Evolutionary conservation across 2,329 filamentous ascomycete species (phyloP), one percentile per base, ranked within the genome.

Genomic region (Onygena corvina): DNA sequence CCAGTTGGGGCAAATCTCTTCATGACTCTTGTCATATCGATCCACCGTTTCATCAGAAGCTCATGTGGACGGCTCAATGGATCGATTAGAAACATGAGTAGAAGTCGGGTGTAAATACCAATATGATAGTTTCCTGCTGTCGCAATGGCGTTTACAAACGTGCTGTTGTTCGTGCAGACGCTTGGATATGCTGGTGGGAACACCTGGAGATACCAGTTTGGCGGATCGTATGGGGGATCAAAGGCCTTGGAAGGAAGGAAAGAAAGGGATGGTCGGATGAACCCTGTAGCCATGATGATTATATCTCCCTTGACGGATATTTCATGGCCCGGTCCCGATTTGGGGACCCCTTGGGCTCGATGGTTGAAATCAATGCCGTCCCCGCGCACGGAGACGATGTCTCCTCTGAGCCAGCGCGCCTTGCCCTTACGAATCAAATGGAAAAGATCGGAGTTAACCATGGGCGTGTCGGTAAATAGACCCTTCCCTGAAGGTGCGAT

Each of bases 61-160:
- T 80, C 72, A 2, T 74, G 76, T 0, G 87, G 86, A 0, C 84
- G 75, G 0, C 85, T 81, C 18, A 90, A 68, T 0, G 86, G 86
- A 59, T 93, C 86, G 11, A 83, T 74, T 49, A 93, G 73, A 62
- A 92, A 92, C 85, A 92, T 90, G 57, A 93, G 76, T 4, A 93
- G 70, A 54, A 93, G 83, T 3, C 87, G 76, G 0, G 86, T 93
- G 68, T 92, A 93, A 58, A 93, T 90, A 3, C 86, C 87, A 40
- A 93, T 90, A 59, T 93, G 86, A 75, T 84, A 90, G 64, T 92
- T 89, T 0, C 86, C 84, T 1, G 92, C 84, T 0, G 83, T 84
- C 0, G 85, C 86, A 50, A 92, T 89, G 3, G 81, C 86, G 48
- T 83, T 80, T 50, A 88, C 71, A 56, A 89, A 93, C 0, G 86